These are phyloP conservation scores for Monosporascus sp. DNA, from an alignment of 2,329 filamentous ascomycete species.

Conservation along the genomic window DNA sequence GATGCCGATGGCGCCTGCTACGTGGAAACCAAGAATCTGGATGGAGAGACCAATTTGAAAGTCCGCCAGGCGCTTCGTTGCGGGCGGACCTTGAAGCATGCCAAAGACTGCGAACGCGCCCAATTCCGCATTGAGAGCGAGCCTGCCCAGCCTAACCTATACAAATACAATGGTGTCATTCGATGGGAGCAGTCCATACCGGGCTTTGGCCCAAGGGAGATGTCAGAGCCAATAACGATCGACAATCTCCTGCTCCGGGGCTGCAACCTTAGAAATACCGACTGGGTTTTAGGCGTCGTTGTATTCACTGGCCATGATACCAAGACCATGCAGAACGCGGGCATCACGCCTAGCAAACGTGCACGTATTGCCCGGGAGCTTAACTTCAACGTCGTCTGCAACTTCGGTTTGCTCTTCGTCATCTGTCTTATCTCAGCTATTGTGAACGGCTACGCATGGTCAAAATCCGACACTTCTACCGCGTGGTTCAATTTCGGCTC, in stretches of 20 bases:
- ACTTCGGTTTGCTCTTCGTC: constrained; percentile 80
- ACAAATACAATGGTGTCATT: constrained; percentile 87
- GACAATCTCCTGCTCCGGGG: constrained; percentile 93
- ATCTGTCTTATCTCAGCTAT: constrained; percentile 88
- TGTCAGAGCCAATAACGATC: constrained; percentile 90
- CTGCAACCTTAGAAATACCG: constrained; percentile 89
- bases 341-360: constrained; percentile 90
- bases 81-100: constrained; percentile 76
- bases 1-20: constrained; percentile 94
- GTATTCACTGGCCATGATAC: constrained; percentile 94
- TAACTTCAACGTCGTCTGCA: constrained; percentile 97
- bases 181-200: constrained; percentile 74
- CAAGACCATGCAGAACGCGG: constrained; percentile 99
- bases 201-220: constrained; percentile 60
- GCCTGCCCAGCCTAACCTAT: constrained; percentile 84
- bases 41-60: constrained; percentile 96
- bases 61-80: constrained; percentile 87
- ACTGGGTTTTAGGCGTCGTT: constrained; percentile 90
- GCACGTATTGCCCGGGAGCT: constrained; percentile 86
- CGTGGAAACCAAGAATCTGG: constrained; percentile 95
- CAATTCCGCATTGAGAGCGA: constrained; percentile 90
- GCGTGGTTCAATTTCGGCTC: constrained; percentile 81
- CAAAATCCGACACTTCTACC: constrained; percentile 65
- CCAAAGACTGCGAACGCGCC: constrained; percentile 83
- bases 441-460: constrained; percentile 79